Evolutionary conservation across 1,284 basidiomycete genomes (phyloP).

Genomic region (Neotropicomus parvogracilis): DNA sequence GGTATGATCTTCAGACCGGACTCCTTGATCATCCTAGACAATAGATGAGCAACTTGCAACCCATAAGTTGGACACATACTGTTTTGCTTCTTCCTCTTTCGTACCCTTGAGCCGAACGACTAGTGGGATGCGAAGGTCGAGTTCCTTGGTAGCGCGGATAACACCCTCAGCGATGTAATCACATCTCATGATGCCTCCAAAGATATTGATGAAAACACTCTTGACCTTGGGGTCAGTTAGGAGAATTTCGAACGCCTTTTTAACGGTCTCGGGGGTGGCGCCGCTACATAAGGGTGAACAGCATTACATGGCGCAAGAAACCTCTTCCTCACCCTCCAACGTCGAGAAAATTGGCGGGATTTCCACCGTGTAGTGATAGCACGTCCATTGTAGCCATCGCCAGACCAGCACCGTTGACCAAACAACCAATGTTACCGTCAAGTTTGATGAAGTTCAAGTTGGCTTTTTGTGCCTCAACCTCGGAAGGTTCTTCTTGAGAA

Average conservation of each 20-base stretch:
- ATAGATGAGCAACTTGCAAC: constrained; percentile 8
- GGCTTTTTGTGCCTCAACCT: constrained; percentile 93
- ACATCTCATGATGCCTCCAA: constrained; percentile 96
- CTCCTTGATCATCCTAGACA: constrained; percentile 79
- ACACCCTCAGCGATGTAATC: constrained; percentile 97
- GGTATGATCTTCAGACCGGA: constrained; percentile 92
- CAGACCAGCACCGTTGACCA: constrained; percentile 98
- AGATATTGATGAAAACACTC: constrained; percentile 99
- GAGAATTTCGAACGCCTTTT: constrained; percentile 98
- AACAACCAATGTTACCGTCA: constrained; percentile 95
- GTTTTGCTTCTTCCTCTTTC: constrained; percentile 93
- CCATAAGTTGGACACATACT: constrained; percentile 49
- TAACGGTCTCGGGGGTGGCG: constrained; percentile 97
- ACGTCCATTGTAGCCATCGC: constrained; percentile 99
- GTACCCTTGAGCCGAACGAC: constrained; percentile 96
- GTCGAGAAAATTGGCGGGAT: constrained; percentile 98
- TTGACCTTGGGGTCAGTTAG: constrained; percentile 90
- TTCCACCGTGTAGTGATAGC: constrained; percentile 89
- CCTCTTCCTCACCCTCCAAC: constrained; percentile 74
- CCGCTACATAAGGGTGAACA: constrained; percentile 51
- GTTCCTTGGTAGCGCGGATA: constrained; percentile 95
- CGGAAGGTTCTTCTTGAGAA: constrained; percentile 94
- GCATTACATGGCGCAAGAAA: constrained; percentile 1
- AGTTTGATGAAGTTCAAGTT: constrained; percentile 99
- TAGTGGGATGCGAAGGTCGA: constrained; percentile 82